Evolutionary conservation across 2,329 filamentous ascomycete genomes (phyloP).

Genomic region (Phialemonium atrogriseum): DNA sequence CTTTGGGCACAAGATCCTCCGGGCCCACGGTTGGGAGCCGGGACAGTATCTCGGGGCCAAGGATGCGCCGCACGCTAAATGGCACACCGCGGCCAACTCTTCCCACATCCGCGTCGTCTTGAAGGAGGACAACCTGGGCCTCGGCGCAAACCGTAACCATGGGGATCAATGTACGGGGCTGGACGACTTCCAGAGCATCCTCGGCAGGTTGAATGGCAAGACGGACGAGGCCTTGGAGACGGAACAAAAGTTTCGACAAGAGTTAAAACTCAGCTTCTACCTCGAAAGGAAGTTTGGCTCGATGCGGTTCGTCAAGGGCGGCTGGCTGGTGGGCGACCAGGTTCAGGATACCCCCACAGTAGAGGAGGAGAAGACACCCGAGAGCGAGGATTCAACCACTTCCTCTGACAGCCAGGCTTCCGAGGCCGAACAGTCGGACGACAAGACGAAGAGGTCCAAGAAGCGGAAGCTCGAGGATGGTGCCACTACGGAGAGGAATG

Average conservation of each 20-base stretch:
- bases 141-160: slow-evolving; percentile 72
- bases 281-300: slow-evolving; percentile 67
- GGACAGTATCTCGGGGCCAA: slow-evolving; percentile 75
- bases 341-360: slow-evolving; percentile 40
- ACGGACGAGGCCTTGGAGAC: slow-evolving; percentile 63
- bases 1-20: slow-evolving; percentile 86
- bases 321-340: slow-evolving; percentile 54
- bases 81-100: slow-evolving; percentile 72
- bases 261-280: slow-evolving; percentile 65
- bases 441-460: slow-evolving; percentile 17
- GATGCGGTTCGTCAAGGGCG: slow-evolving; percentile 84
- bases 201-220: slow-evolving; percentile 86
- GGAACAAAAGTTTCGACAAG: slow-evolving; percentile 59
- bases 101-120: slow-evolving; percentile 78
- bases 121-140: slow-evolving; percentile 85
- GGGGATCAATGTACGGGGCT: slow-evolving; percentile 77
- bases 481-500: slow-evolving; percentile 14
- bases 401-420: too few species aligned
- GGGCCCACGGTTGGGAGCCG: slow-evolving; percentile 82
- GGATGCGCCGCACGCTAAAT: slow-evolving; percentile 64
- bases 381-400: too few species aligned
- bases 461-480: slow-evolving; percentile 17
- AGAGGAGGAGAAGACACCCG: slow-evolving; percentile 16
- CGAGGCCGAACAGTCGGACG: slow-evolving; percentile 16
- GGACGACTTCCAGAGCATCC: slow-evolving; percentile 74